Conservation (phyloP, 768 basidiomycete species). For the Leccinum pellstonianum region DNA sequence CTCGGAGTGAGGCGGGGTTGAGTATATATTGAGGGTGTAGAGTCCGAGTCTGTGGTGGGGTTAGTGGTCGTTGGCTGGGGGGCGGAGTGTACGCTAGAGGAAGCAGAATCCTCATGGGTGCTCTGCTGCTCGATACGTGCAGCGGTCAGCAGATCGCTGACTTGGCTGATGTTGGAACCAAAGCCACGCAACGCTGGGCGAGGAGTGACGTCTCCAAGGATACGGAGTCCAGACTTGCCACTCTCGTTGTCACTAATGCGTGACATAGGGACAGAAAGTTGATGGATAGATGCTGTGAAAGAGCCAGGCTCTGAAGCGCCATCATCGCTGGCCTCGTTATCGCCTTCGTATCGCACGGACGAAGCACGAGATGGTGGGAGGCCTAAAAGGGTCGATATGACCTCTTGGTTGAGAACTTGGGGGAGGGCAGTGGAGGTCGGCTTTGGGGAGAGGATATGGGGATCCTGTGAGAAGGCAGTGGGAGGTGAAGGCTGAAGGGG, state of each 20-base stretch:
- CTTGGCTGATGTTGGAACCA: constrained; percentile 32
- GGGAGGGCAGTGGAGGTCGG: constrained; percentile 53
- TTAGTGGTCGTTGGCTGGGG: neutral
- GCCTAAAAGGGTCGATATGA: constrained; percentile 64
- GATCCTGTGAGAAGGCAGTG: constrained; percentile 27
- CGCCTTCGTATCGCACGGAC: constrained; percentile 52
- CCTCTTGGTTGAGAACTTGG: constrained; percentile 70
- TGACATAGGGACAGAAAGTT: constrained; percentile 28
- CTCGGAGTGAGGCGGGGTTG: neutral
- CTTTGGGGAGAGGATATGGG: constrained; percentile 53
- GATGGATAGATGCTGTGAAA: constrained; percentile 41
- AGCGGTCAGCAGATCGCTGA: constrained; percentile 29
- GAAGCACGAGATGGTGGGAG: constrained; percentile 41
- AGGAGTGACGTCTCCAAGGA: constrained; percentile 59
- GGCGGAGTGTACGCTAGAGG: constrained; percentile 7
- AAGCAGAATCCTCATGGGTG: constrained; percentile 4
- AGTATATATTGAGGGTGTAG: constrained; percentile 14
- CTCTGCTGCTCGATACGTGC: constrained; percentile 22
- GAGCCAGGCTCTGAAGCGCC: constrained; percentile 39
- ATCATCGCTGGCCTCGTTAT: constrained; percentile 46
- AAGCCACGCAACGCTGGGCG: constrained; percentile 44
- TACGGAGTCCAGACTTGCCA: constrained; percentile 16
- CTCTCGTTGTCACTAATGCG: constrained; percentile 16
- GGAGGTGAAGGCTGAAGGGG: constrained; percentile 15
- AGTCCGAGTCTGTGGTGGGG: constrained; percentile 2